Conservation (phyloP, 176 grass and related monocot species). For the Chrysopogon serrulatus region DNA sequence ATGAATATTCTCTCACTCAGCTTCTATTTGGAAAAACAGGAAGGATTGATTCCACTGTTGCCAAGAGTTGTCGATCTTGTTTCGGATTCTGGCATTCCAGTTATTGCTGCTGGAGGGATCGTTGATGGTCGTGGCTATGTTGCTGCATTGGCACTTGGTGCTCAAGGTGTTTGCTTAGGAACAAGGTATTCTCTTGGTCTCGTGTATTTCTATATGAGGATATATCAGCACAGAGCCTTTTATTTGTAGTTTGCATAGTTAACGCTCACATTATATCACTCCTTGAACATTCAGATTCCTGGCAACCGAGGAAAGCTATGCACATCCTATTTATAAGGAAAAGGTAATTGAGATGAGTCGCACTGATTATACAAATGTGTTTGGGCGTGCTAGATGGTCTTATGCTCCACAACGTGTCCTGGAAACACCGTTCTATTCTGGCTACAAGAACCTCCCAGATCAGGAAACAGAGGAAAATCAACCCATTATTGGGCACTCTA, state of each 20-base stretch:
- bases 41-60: slow-evolving; percentile 65
- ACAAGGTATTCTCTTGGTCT: slow-evolving; percentile 50
- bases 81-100: slow-evolving; percentile 40
- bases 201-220: background rate
- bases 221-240: background rate
- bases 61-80: slow-evolving; percentile 74
- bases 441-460: slow-evolving; percentile 59
- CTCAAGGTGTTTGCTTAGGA: slow-evolving; percentile 75
- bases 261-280: background rate
- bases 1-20: background rate
- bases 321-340: slow-evolving; percentile 80
- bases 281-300: slow-evolving; percentile 53
- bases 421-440: slow-evolving; percentile 66
- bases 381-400: slow-evolving; percentile 89
- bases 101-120: slow-evolving; percentile 75
- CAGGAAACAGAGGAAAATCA: slow-evolving; percentile 76
- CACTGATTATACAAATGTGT: slow-evolving; percentile 71
- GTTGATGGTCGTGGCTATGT: slow-evolving; percentile 86
- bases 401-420: slow-evolving; percentile 75
- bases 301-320: slow-evolving; percentile 75
- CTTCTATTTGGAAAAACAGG: slow-evolving; percentile 40
- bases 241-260: background rate
- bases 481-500: slow-evolving; percentile 63
- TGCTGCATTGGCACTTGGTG: slow-evolving; percentile 74
- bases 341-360: slow-evolving; percentile 57